A percentile compares a stretch with the other conserved stretches of the same genome.
Conservation (phyloP, 371 early-diverging fungal species). For the Actinomucor elegans region DNA sequence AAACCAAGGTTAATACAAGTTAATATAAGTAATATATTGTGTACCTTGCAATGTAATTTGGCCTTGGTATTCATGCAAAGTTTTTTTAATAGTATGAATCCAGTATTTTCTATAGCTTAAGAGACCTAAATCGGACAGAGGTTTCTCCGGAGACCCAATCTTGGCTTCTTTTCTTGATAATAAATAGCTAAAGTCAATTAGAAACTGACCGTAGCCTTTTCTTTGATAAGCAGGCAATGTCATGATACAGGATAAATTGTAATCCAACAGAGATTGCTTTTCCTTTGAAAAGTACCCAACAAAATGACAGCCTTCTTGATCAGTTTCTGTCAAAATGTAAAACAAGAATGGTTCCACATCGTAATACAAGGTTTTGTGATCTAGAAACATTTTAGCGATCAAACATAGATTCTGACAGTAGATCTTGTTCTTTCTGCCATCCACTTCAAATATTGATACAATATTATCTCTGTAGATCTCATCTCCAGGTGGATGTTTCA, state of each 20-base stretch:
- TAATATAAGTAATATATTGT: no score
- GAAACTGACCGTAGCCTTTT: constrained; percentile 96
- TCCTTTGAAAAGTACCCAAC: constrained; percentile 99
- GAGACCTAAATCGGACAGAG: constrained; percentile 97
- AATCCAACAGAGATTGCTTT: constrained; percentile 86
- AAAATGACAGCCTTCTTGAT: constrained; percentile 85
- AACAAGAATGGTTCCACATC: constrained; percentile 99
- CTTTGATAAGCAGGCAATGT: constrained; percentile 96
- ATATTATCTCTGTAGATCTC: constrained; percentile 96
- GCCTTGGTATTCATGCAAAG: constrained; percentile 13
- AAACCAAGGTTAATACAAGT: background rate
- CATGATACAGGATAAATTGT: constrained; percentile 99
- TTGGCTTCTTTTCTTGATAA: constrained; percentile 87
- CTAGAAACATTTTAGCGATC: constrained; percentile 97
- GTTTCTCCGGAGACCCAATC: constrained; percentile 97
- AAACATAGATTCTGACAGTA: constrained; percentile 99
- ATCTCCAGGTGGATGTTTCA: constrained; percentile 95
- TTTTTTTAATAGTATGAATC: constrained; percentile 41
- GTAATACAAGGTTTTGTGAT: constrained; percentile 99
- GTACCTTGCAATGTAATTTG: constrained; percentile 19
- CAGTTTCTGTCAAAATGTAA: constrained; percentile 89
- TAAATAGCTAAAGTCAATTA: constrained; percentile 98
- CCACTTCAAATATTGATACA: constrained; percentile 93
- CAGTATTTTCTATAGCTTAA: constrained; percentile 91
- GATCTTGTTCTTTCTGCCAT: constrained; percentile 92